A percentile compares a stretch with the other conserved stretches of the same genome.
These are phyloP conservation scores for Dryas drummondii DNA, from an alignment of 306 rosid genomes.

Conservation along the genomic window DNA sequence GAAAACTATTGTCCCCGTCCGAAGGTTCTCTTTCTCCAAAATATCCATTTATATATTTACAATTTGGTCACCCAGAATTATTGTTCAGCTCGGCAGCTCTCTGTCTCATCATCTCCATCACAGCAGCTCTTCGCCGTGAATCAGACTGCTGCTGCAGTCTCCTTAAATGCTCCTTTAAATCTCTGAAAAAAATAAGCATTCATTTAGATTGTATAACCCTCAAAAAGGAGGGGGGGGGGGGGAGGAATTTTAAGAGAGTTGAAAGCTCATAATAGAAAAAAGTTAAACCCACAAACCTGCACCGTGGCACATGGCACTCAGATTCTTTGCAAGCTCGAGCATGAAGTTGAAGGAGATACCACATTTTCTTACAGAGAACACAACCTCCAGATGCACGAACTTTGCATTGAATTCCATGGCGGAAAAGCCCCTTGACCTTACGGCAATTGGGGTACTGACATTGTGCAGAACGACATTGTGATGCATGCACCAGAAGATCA, in stretches of 20 bases:
- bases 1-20: constrained; percentile 28
- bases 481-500: constrained; percentile 95
- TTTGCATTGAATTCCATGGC: constrained; percentile 93
- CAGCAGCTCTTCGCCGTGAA: constrained; percentile 94
- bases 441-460: constrained; percentile 98
- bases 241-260: not conserved
- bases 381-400: constrained; percentile 94
- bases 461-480: constrained; percentile 84
- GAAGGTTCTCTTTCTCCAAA: constrained; percentile 29
- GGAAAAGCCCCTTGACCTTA: constrained; percentile 95
- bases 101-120: constrained; percentile 99
- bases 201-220: not conserved
- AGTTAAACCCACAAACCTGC: constrained; percentile 62
- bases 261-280: constrained; percentile 1
- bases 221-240: not conserved
- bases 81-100: constrained; percentile 95
- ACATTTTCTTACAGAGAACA: constrained; percentile 93
- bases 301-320: constrained; percentile 91
- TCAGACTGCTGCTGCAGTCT: constrained; percentile 98
- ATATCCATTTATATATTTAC: constrained; percentile 36
- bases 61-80: constrained; percentile 56
- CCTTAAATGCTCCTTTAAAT: constrained; percentile 88
- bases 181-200: constrained; percentile 45
- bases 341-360: constrained; percentile 98
- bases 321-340: constrained; percentile 99